phyloP scores from a whole-genome alignment of 2,329 filamentous ascomycete species.

The Pezicula neosporulosa region DNA sequence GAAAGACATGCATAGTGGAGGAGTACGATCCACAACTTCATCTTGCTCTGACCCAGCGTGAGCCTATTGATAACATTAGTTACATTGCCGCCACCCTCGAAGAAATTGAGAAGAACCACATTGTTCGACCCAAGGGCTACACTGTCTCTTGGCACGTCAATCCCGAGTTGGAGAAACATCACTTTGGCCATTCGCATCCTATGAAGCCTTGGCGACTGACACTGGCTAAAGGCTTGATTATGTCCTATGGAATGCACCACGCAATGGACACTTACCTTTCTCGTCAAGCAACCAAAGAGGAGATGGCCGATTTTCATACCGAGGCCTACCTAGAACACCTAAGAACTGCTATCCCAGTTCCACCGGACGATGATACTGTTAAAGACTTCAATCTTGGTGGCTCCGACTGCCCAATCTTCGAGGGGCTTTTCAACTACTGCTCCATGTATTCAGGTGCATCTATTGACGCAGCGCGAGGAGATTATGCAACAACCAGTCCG shows the following conservation, averaged over 20 bases:
- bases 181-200: conserved; percentile 94
- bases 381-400: conserved; percentile 77
- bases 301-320: conserved; percentile 83
- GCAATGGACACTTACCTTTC: conserved; percentile 94
- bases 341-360: conserved; percentile 63
- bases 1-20: conserved; percentile 24
- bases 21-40: conserved; percentile 19
- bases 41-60: conserved; percentile 23
- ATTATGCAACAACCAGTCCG: conserved; percentile 78
- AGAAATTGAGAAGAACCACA: conserved; percentile 53
- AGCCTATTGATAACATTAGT: conserved; percentile 21
- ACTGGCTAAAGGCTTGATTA: conserved; percentile 89
- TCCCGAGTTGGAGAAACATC: conserved; percentile 89
- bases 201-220: conserved; percentile 99
- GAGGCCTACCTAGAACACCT: conserved; percentile 90
- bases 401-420: conserved; percentile 94
- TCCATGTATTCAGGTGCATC: conserved; percentile 90
- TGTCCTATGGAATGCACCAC: conserved; percentile 92
- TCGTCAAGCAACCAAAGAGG: conserved; percentile 79
- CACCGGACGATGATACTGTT: conserved; percentile 62
- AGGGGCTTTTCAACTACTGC: conserved; percentile 93
- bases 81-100: conserved; percentile 21
- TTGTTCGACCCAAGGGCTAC: conserved; percentile 79
- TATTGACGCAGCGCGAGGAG: conserved; percentile 86
- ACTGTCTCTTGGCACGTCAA: conserved; percentile 96